These are phyloP conservation scores for Ogataea siamensis DNA, from an alignment of 805 yeast genomes.

Conservation along the genomic window DNA sequence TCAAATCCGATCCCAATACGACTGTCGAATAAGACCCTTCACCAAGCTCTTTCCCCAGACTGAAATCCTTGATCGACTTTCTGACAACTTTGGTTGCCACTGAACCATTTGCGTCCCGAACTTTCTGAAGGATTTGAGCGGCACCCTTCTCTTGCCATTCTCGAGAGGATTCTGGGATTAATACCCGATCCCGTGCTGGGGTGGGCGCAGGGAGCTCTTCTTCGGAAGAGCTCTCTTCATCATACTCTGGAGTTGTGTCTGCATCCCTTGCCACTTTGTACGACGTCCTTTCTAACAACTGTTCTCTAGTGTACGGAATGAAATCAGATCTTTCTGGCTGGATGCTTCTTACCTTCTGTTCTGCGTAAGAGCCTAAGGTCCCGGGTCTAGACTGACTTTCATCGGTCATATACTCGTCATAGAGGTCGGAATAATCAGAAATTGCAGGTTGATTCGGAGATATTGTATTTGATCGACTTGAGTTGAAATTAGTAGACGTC, in stretches of 20 bases:
- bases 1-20: conserved; percentile 74
- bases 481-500: conserved; percentile 6
- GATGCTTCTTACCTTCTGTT: conserved; percentile 1
- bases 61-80: conserved; percentile 74
- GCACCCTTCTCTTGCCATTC: conserved; percentile 62
- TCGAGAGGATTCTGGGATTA: conserved; percentile 28
- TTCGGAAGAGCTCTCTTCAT: conserved; percentile 1
- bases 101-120: conserved; percentile 47
- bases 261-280: neutral
- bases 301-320: conserved; percentile 1
- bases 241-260: neutral
- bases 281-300: neutral
- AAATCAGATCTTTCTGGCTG: conserved; percentile 3
- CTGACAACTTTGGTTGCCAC: conserved; percentile 48
- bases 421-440: conserved; percentile 26
- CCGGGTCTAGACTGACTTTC: conserved; percentile 6
- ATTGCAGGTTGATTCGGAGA: conserved; percentile 4
- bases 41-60: conserved; percentile 83
- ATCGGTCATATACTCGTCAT: conserved; percentile 28
- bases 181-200: conserved; percentile 2
- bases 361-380: neutral
- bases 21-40: conserved; percentile 97
- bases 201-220: neutral
- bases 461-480: conserved; percentile 15
- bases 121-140: conserved; percentile 49